These are phyloP conservation scores for Exobasidium cylindrosporum DNA, from an alignment of 1,284 basidiomycete genomes.

Conservation along the genomic window DNA sequence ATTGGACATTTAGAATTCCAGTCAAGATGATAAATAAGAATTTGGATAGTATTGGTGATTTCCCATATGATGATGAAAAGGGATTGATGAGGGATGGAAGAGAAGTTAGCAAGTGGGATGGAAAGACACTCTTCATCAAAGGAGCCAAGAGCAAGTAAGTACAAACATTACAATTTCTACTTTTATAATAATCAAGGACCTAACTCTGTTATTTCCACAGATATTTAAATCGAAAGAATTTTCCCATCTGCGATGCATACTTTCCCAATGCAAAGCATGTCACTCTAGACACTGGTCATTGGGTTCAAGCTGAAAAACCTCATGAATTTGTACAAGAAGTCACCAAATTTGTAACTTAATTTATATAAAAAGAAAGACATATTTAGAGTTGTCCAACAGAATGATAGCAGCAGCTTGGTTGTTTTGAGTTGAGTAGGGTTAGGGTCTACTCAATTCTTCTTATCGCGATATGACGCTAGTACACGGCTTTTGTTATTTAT, in stretches of 20 bases:
- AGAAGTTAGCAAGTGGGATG: conserved; percentile 60
- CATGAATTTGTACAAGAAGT: conserved; percentile 54
- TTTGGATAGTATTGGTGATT: conserved; percentile 67
- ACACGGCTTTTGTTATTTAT: too few relatives aligned
- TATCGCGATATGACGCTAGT: too few relatives aligned
- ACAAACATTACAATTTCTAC: too few relatives aligned
- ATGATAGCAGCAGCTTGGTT: too few relatives aligned
- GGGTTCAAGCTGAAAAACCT: conserved; percentile 57
- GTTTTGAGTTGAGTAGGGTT: too few relatives aligned
- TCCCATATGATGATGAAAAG: conserved; percentile 65
- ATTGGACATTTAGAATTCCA: conserved; percentile 69
- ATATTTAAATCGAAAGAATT: conserved; percentile 70
- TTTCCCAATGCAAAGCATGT: conserved; percentile 65
- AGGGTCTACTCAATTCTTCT: too few relatives aligned
- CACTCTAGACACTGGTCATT: conserved; percentile 56
- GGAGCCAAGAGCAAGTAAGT: conserved; percentile 65
- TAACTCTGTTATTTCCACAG: not conserved
- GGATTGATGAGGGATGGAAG: conserved; percentile 54
- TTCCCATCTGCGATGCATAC: conserved; percentile 63
- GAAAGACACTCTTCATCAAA: conserved; percentile 72
- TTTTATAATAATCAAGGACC: too few relatives aligned
- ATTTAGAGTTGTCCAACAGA: not conserved
- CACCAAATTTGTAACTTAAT: conserved; percentile 38
- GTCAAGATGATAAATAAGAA: conserved; percentile 65
- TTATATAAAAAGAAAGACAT: not conserved